These are phyloP conservation scores for Pythium angustatum DNA, from an alignment of 352 stramenopile species.

Conservation along the genomic window DNA sequence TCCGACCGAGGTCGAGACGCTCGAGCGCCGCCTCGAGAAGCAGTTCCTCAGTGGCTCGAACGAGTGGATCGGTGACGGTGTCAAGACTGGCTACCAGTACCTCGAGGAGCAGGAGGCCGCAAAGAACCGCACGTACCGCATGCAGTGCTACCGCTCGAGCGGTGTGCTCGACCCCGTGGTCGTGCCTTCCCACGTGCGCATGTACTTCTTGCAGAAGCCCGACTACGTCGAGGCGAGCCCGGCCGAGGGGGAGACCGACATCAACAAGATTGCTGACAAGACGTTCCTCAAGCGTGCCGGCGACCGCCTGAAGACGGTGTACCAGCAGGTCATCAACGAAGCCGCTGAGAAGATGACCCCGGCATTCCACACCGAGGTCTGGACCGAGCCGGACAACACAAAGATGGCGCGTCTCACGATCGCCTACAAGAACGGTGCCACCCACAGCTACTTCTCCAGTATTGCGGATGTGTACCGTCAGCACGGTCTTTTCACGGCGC, in stretches of 20 bases:
- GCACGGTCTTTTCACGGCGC: slow-evolving; percentile 78
- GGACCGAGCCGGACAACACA: slow-evolving; percentile 64
- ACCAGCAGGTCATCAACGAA: slow-evolving; percentile 77
- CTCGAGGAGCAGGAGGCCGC: slow-evolving; percentile 53
- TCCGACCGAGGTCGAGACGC: slow-evolving; percentile 66
- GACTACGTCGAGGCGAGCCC: slow-evolving; percentile 62
- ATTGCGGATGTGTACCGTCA: slow-evolving; percentile 85
- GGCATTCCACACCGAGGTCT: slow-evolving; percentile 79
- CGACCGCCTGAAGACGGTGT: slow-evolving; percentile 66
- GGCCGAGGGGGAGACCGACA: slow-evolving; percentile 65
- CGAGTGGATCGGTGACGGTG: slow-evolving; percentile 75
- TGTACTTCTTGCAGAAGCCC: slow-evolving; percentile 83
- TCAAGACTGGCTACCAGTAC: slow-evolving; percentile 79
- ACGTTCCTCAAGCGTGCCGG: slow-evolving; percentile 74
- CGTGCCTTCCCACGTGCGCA: slow-evolving; percentile 80
- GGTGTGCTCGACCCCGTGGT: slow-evolving; percentile 71
- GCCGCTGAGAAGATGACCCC: slow-evolving; percentile 78
- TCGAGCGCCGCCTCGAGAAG: slow-evolving; percentile 80
- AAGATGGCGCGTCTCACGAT: slow-evolving; percentile 83
- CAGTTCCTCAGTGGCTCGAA: slow-evolving; percentile 70
- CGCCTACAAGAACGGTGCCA: slow-evolving; percentile 73
- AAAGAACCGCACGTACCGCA: slow-evolving; percentile 71
- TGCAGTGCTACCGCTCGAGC: slow-evolving; percentile 84
- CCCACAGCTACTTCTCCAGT: slow-evolving; percentile 87
- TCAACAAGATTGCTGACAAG: slow-evolving; percentile 76